phyloP scores from a whole-genome alignment of 2,329 filamentous ascomycete genomes.

The Fusarium illudens region DNA sequence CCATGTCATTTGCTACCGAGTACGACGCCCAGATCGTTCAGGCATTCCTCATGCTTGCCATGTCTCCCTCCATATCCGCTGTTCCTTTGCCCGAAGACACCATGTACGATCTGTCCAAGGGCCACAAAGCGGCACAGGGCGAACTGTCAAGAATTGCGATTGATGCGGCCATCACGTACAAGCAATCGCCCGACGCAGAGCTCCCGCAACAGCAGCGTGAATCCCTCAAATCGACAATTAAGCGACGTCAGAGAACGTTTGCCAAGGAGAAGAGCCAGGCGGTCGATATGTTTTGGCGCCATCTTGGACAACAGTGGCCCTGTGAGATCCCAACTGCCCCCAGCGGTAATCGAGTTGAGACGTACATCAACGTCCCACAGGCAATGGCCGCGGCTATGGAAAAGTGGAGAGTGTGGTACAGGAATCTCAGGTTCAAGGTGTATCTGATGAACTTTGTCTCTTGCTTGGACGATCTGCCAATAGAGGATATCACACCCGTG shows the following conservation, averaged over 20 bases:
- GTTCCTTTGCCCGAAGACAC: not conserved
- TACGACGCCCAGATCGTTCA: constrained; percentile 19
- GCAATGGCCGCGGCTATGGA: not conserved
- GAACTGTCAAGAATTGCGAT: not conserved
- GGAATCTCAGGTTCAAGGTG: constrained; percentile 16
- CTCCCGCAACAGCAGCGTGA: not conserved
- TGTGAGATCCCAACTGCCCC: not conserved
- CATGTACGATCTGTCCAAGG: not conserved
- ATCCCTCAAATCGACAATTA: not conserved
- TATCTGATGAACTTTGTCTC: constrained; percentile 8
- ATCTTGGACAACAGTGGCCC: constrained; percentile 24
- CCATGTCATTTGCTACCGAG: constrained; percentile 17
- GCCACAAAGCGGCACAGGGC: not conserved
- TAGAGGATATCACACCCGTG: not conserved
- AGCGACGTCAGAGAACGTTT: not conserved
- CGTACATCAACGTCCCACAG: constrained; percentile 1
- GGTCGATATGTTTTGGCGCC: not conserved
- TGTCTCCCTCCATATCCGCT: not conserved
- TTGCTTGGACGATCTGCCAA: not conserved
- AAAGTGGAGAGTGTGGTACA: constrained; percentile 19
- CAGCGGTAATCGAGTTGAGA: not conserved
- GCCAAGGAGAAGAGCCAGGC: not conserved
- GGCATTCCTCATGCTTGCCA: constrained; percentile 17
- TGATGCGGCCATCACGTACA: not conserved
- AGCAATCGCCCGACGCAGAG: not conserved